Conservation (phyloP, 352 stramenopile species). For the Globisporangium solare region DNA sequence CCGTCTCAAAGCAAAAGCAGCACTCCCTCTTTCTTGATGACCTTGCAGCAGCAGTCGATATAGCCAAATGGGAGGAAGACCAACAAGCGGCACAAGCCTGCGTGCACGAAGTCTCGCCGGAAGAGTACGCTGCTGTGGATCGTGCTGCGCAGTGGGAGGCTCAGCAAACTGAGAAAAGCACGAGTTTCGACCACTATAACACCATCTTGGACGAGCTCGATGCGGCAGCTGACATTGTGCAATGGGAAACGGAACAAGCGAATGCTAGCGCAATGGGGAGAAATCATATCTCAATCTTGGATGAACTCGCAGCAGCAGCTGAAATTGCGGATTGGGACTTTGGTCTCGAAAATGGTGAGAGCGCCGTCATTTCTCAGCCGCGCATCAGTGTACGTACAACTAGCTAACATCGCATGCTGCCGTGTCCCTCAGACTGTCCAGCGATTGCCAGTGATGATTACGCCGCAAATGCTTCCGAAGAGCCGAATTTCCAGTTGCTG, state of each 20-base stretch:
- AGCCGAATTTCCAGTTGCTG: conserved; percentile 12
- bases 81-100: conserved; percentile 5
- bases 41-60: conserved; percentile 17
- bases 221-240: conserved; percentile 12
- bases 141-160: not conserved
- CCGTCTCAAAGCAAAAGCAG: conserved; percentile 8
- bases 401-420: not conserved
- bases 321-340: conserved; percentile 23
- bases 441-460: conserved; percentile 4
- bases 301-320: conserved; percentile 33
- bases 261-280: not conserved
- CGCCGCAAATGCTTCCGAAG: not conserved
- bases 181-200: not conserved
- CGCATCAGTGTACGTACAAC: not conserved
- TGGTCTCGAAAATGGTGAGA: conserved; percentile 10
- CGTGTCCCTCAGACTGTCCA: not conserved
- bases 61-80: conserved; percentile 20
- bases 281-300: conserved; percentile 16
- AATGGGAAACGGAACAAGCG: conserved; percentile 12
- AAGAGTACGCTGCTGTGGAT: not conserved
- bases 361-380: not conserved
- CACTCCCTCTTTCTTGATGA: conserved; percentile 16
- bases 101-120: conserved; percentile 12
- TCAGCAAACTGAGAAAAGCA: not conserved
- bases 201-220: conserved; percentile 13